Evolutionary conservation across 352 stramenopile genomes (phyloP), one percentile per base, ranked within the genome.

Genomic region (Pythium chondricola): DNA sequence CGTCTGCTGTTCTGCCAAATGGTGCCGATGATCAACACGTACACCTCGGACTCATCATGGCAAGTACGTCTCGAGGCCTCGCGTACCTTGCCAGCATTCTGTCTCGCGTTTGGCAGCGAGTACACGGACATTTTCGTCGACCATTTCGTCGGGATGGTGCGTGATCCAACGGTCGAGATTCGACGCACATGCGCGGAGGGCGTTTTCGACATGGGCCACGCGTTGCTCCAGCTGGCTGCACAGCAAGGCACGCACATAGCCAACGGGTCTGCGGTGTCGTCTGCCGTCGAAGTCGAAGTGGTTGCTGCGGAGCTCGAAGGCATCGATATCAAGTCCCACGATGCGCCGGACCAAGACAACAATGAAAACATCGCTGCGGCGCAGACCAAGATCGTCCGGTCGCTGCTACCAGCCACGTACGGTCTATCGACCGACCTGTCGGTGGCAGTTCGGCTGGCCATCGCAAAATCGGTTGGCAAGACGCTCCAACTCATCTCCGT

Each of bases 1-100:
- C 79, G 71, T n/a, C 51, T 95, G 43, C 49, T 93, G 9, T 79
- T 83, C 37, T 77, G 69, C 56, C 77, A 91, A 38, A 88, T 95
- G 72, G 67, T 95, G 41, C 83, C 83, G 5, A 81, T 93, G 72
- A 75, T 95, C 38, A 95, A 93, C 63, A 88, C 79, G 27, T 93
- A 91, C 63, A 86, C 77, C 20, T 89, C 78, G 11, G 83, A 95
- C 36, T 84, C 79, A 9, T 92, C 82, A 14, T 95, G 83, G 83
- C 83, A 95, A 68, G 81, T 95, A 27, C 81, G 83, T 20, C 56
- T 93, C 8, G 77, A 95, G 51, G 81, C 74, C 18, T 77, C 81
- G 11, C 67, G 72, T 17, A 90, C 76, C 11, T 67, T 95, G 20
- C 79, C 79, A 29, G 58, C 63, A n/a, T 89, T 93, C 37, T 88